Conservation (phyloP, 805 yeast genomes). For the Yamadazyma akitaensis region DNA sequence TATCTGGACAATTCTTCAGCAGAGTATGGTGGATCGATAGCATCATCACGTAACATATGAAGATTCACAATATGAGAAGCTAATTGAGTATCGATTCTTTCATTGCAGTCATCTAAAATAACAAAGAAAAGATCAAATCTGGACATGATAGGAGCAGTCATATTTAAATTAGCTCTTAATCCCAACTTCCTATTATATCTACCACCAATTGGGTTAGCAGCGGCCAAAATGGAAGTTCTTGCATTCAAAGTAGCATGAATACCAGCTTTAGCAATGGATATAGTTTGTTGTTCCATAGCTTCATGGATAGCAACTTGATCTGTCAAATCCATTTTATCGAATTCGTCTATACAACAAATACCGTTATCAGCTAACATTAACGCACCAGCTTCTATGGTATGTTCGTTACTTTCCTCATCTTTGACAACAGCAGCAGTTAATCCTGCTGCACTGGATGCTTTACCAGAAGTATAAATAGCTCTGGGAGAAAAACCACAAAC, state of each 20-base stretch:
- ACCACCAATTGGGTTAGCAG: conserved; percentile 99
- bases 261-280: conserved; percentile 97
- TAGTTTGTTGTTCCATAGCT: conserved; percentile 99
- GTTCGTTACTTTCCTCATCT: conserved; percentile 96
- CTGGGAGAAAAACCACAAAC: conserved; percentile 90
- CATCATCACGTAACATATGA: conserved; percentile 87
- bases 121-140: conserved; percentile 95
- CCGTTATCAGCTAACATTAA: conserved; percentile 98
- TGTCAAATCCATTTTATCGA: conserved; percentile 92
- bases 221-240: conserved; percentile 92
- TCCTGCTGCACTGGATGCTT: conserved; percentile 98
- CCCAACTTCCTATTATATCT: conserved; percentile 86
- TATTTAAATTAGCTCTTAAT: conserved; percentile 78
- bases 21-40: conserved; percentile 83
- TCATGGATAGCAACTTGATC: conserved; percentile 99
- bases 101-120: conserved; percentile 91
- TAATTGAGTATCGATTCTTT: conserved; percentile 79
- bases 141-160: conserved; percentile 99
- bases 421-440: conserved; percentile 96
- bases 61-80: conserved; percentile 91
- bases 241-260: conserved; percentile 97
- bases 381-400: conserved; percentile 98
- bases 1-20: conserved; percentile 87
- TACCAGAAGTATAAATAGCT: conserved; percentile 95
- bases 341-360: conserved; percentile 97